Base-by-base conservation (phyloP, 1,284 basidiomycete species). In the Blastosporella zonata region DNA sequence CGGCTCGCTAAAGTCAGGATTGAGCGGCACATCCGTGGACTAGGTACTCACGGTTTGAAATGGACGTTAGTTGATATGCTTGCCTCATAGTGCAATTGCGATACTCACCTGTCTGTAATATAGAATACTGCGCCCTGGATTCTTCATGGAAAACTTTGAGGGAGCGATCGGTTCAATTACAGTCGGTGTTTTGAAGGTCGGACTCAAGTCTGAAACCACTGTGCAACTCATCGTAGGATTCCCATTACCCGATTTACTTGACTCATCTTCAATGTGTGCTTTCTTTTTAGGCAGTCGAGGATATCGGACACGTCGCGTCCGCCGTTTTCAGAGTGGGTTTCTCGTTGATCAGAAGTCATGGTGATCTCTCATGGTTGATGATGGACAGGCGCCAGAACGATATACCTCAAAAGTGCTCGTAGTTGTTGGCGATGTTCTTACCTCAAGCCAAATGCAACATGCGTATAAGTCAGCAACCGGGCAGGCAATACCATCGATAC, bases 141-240 rank as follows among this genome's bases (percentile, higher is more conserved):
- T 56, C 15, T 59, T 59, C 46, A 72, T 75, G 70, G 73, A 74
- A 46, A 72, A 73, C 46, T 71, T 69, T 38, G 65, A 70, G 13
- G 67, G 69, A 0, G 55, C 59, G 1, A 63, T 72, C 23, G 72
- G 71, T 1, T 56, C 62, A 7, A 59, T 72, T 29, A 65, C 67
- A 2, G 59, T 60, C 8, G 62, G 62, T 17, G 64, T 68, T 0
- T 35, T 74, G 4, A 65, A 60, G 20, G 55, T 42, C 22, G 70
- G 69, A 1, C 49, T 73, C 10, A 61, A 69, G 49, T 55, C 61
- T 9, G 57, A 56, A 9, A 68, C 66, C 2, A 66, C 67, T 18
- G 34, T 70, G 9, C 67, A 67, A 39, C 47, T 73, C 10, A 61
- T 72, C 35, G 70, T 71, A 46, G 50, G 70, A 64, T 17, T 6